These are phyloP conservation scores for Phialophora tarda DNA, from an alignment of 2,329 filamentous ascomycete species.

Conservation along the genomic window DNA sequence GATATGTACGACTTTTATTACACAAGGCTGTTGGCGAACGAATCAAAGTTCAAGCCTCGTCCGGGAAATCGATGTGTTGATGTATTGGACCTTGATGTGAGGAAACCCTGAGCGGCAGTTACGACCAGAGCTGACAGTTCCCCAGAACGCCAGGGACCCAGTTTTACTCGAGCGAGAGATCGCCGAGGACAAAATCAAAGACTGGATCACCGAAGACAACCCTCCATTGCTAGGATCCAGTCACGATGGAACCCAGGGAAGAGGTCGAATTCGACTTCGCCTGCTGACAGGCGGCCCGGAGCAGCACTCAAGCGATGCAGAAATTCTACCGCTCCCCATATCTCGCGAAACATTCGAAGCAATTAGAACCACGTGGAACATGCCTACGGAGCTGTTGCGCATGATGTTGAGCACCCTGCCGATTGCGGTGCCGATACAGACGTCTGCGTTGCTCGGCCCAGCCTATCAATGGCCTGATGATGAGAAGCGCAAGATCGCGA, in stretches of 20 bases:
- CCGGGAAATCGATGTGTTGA: slow-evolving; percentile 21
- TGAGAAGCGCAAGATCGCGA: slow-evolving; percentile 28
- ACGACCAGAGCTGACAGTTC: background rate
- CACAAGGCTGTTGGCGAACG: slow-evolving; percentile 16
- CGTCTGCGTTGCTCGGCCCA: background rate
- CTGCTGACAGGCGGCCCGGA: slow-evolving; percentile 26
- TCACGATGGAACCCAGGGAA: background rate
- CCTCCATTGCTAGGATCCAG: background rate
- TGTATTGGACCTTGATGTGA: slow-evolving; percentile 16
- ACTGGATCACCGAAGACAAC: background rate
- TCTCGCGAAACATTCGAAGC: slow-evolving; percentile 24
- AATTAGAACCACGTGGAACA: slow-evolving; percentile 19
- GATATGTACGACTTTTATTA: slow-evolving; percentile 29
- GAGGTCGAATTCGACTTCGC: slow-evolving; percentile 8
- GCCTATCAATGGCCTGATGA: slow-evolving; percentile 23
- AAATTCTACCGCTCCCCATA: slow-evolving; percentile 28
- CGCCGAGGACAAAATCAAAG: slow-evolving; percentile 1
- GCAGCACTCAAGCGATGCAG: slow-evolving; percentile 24
- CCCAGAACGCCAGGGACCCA: background rate
- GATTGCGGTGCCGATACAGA: slow-evolving; percentile 15
- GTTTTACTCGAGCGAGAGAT: background rate
- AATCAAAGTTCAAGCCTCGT: slow-evolving; percentile 27
- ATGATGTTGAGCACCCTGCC: slow-evolving; percentile 33
- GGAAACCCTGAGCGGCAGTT: background rate
- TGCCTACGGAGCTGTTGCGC: slow-evolving; percentile 28